Percentiles rank a stretch among this genome's conserved stretches.
phyloP scores from a whole-genome alignment of 1,139 yeast genomes.

The Waltiozyma sp. region DNA sequence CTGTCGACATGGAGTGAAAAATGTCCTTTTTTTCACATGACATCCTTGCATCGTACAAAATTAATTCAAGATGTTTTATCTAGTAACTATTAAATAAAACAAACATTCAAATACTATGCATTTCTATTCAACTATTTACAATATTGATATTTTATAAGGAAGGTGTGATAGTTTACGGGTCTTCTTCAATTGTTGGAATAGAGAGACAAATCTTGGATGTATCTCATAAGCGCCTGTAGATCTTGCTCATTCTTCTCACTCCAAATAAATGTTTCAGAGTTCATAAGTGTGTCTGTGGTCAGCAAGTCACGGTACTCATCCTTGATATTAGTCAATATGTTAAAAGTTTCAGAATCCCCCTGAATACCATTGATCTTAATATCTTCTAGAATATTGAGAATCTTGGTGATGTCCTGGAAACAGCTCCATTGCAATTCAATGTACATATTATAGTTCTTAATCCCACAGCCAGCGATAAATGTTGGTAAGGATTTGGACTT shows the following conservation, averaged over 20 bases:
- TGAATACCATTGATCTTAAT: conserved; percentile 32
- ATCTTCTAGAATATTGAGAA: conserved; percentile 27
- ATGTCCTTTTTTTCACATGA: too few species aligned
- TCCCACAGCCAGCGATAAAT: conserved; percentile 29
- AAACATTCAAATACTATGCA: too few species aligned
- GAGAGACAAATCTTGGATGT: conserved; percentile 7
- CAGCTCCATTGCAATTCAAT: conserved; percentile 27
- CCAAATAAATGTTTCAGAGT: conserved; percentile 20
- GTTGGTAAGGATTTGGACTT: conserved; percentile 26
- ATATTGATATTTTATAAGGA: neutral
- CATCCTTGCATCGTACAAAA: too few species aligned
- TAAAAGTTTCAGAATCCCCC: conserved; percentile 26
- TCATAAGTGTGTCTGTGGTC: conserved; percentile 9
- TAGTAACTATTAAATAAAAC: too few species aligned
- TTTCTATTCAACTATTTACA: too few species aligned
- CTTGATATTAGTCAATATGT: conserved; percentile 17
- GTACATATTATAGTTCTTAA: conserved; percentile 29
- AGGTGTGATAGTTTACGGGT: too few species aligned
- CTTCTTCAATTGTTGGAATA: conserved; percentile 2
- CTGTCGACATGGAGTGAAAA: too few species aligned
- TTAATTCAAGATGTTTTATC: too few species aligned
- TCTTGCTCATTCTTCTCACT: conserved; percentile 23
- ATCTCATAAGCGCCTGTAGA: conserved; percentile 19
- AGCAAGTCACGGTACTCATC: conserved; percentile 8
- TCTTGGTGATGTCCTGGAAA: conserved; percentile 26